Evolutionary conservation across 2,329 filamentous ascomycete genomes (phyloP).

Genomic region (Calonectria pseudoreteaudii): DNA sequence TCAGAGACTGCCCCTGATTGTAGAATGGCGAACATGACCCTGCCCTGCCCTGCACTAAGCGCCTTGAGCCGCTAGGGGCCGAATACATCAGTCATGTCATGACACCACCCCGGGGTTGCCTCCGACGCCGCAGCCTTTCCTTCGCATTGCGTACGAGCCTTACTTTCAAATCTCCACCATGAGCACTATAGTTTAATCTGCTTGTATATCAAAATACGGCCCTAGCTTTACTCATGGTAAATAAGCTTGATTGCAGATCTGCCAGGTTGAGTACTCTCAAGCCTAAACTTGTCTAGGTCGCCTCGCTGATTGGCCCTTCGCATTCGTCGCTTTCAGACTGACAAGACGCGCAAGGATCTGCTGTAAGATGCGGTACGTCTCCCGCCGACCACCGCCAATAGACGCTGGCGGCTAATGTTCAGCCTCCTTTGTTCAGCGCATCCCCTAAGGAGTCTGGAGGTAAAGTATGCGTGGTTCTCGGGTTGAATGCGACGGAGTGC

Average conservation of each 20-base stretch:
- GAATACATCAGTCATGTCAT: not conserved
- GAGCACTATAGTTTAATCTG: not conserved
- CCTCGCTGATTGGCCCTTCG: constrained; percentile 35
- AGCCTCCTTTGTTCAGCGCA: not conserved
- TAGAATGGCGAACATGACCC: not conserved
- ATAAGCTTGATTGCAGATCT: not conserved
- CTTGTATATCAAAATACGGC: not conserved
- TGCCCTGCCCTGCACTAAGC: not conserved
- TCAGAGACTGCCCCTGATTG: not conserved
- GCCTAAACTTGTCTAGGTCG: not conserved
- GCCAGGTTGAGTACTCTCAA: not conserved
- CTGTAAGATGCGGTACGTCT: constrained; percentile 14
- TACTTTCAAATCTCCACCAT: not conserved
- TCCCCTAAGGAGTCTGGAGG: not conserved
- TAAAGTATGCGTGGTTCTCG: constrained; percentile 1
- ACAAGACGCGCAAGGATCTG: constrained; percentile 18
- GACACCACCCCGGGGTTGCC: not conserved
- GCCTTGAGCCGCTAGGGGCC: not conserved
- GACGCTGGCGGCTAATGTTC: not conserved
- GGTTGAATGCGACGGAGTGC: constrained; percentile 22
- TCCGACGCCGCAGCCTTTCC: not conserved
- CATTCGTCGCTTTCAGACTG: constrained; percentile 38
- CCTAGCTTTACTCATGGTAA: not conserved
- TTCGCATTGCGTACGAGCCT: not conserved
- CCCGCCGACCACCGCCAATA: constrained; percentile 8